Conservation (phyloP, 352 stramenopile species). For the Globisporangium solare region DNA sequence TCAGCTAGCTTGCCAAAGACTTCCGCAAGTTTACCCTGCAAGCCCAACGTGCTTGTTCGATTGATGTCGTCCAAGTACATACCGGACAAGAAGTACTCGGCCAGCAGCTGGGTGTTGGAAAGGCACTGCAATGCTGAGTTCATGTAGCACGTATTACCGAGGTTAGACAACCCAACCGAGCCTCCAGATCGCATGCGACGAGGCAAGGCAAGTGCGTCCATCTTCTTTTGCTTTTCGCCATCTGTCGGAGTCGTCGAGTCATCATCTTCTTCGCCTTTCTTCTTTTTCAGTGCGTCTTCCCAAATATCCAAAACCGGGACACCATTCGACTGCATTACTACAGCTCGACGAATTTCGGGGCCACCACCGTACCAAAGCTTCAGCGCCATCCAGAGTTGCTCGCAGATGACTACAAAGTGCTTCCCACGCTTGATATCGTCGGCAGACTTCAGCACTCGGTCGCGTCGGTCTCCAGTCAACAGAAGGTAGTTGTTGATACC, state of each 20-base stretch:
- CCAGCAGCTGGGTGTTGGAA: constrained; percentile 93
- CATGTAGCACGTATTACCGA: constrained; percentile 96
- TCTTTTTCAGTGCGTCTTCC: constrained; percentile 62
- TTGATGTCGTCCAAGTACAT: constrained; percentile 95
- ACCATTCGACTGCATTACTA: constrained; percentile 61
- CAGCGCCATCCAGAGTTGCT: constrained; percentile 86
- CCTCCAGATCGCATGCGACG: constrained; percentile 74
- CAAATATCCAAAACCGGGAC: constrained; percentile 75
- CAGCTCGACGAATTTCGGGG: constrained; percentile 80
- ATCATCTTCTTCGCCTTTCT: constrained; percentile 53
- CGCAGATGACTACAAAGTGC: constrained; percentile 84
- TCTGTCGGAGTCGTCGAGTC: constrained; percentile 39
- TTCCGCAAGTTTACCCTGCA: constrained; percentile 92
- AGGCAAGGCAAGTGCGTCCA: constrained; percentile 54
- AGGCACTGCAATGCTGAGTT: constrained; percentile 94
- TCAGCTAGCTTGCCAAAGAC: constrained; percentile 95
- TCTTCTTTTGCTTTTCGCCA: constrained; percentile 44
- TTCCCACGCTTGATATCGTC: constrained; percentile 78
- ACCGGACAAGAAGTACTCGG: constrained; percentile 94
- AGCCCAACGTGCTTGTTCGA: constrained; percentile 94
- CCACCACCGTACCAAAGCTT: constrained; percentile 91
- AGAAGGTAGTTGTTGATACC: constrained; percentile 81
- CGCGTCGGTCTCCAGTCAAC: constrained; percentile 61
- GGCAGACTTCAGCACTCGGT: constrained; percentile 59
- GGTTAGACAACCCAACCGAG: constrained; percentile 82